Evolutionary conservation across 75 land plant species (phyloP), one percentile per base, ranked within the genome.

Genomic region (Selaginella moellendorffii): DNA sequence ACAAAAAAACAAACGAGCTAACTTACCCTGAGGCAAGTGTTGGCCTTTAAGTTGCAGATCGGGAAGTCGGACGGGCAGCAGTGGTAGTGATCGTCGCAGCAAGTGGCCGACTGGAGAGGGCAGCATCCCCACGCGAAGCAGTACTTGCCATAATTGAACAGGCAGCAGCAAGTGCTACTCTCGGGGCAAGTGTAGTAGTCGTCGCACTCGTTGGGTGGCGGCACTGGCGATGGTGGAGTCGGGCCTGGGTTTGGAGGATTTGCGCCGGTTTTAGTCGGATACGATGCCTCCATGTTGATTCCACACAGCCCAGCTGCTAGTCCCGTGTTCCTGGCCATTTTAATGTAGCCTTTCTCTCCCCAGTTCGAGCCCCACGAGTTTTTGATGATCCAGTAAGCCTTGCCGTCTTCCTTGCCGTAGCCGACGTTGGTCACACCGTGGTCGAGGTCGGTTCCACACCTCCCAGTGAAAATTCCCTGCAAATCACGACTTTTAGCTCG

Each of bases 281-380:
- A 85, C 17, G 95, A 88, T 28, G 90, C 77, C 74, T 77, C 72
- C 68, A 78, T 80, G 77, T 79, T 69, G 56, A 88, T 80, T n/a
- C 95, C 95, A 63, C 95, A 88, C 0, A 72, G 54, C 0, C 95
- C 95, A 64, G 66, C 72, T 31, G 79, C 65, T 28, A 73, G 77
- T 0, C 76, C 72, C 0, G 79, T 82, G 71, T 78, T 82, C 54
- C 88, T 85, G 72, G 78, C 71, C 81, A 88, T 80, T 63, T 83
- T 77, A 0, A 88, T 77, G 80, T 77, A 88, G 0, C 90, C 95
- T 24, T 76, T 76, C 54, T 88, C 95, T 28, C 95, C 95, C 95
- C 95, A 88, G 36, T 63, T 75, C n/a, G 76, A 9, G 54, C 95
- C 95, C 90, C 86, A 85, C 28, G 95, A 88, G 79, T 88, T 88